Conservation (phyloP, 441 rosid genomes). For the Jatropha multifida region DNA sequence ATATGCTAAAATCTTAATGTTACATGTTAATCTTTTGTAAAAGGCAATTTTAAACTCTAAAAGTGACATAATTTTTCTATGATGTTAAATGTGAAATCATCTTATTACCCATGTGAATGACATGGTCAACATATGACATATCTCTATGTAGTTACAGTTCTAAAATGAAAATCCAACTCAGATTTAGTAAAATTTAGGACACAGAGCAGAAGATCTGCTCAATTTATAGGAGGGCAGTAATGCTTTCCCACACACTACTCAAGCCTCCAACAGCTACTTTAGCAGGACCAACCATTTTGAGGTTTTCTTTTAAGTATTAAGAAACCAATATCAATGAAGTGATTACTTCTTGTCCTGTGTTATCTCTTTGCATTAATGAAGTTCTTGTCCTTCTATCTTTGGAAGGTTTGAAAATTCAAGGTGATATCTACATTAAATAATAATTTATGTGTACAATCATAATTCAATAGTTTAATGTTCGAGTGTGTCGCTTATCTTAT, state of each 20-base stretch:
- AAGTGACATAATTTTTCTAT: no score
- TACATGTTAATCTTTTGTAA: no score
- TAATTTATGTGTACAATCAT: no score
- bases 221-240: constrained; percentile 1
- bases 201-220: background rate
- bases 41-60: no score
- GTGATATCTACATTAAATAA: background rate
- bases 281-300: background rate
- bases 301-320: background rate
- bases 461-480: no score
- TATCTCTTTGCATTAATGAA: background rate
- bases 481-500: no score
- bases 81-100: no score
- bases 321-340: background rate
- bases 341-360: background rate
- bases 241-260: background rate
- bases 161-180: background rate
- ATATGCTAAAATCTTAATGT: no score
- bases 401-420: background rate
- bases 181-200: background rate
- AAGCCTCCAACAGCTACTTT: background rate
- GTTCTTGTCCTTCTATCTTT: background rate
- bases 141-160: background rate
- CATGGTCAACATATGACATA: background rate
- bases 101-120: background rate